phyloP scores from a whole-genome alignment of 306 rosid species.

The Medicago lupulina region DNA sequence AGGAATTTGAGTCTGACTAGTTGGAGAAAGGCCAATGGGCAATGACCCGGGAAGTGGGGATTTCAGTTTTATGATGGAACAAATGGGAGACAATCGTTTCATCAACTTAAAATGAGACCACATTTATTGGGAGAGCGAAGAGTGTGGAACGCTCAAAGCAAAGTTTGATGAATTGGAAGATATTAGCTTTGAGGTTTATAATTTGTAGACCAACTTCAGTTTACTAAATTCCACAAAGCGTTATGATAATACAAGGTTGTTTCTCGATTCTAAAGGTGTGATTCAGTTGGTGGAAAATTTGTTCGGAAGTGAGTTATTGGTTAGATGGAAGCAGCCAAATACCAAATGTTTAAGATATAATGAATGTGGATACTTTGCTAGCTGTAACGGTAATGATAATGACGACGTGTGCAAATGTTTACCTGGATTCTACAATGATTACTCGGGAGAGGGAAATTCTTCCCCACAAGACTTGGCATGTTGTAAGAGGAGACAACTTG shows the following conservation, averaged over 20 bases:
- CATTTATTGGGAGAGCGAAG: conserved; percentile 33
- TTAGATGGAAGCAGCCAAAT: conserved; percentile 29
- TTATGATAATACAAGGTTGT: conserved; percentile 11
- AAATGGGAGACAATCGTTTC: neutral
- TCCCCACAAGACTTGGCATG: neutral
- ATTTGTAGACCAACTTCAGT: neutral
- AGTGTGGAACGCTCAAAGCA: neutral
- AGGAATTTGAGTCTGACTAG: conserved; percentile 15
- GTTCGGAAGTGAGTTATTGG: rapidly evolving
- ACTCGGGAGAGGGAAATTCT: neutral
- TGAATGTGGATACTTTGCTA: conserved; percentile 45
- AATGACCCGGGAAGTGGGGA: conserved; percentile 23
- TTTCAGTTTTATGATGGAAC: conserved; percentile 34
- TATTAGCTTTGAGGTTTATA: neutral
- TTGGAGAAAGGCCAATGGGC: conserved; percentile 11
- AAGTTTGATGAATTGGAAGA: neutral
- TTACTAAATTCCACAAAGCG: rapidly evolving
- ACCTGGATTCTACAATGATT: conserved; percentile 37
- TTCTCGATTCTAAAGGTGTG: conserved; percentile 21
- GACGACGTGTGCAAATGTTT: conserved; percentile 31
- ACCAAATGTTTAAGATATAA: neutral
- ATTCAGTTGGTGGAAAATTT: neutral
- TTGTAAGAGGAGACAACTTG: neutral
- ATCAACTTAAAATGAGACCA: neutral
- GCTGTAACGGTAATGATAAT: conserved; percentile 11